Evolutionary conservation across 805 yeast species (phyloP).

Genomic region (Scheffersomyces lignosus): DNA sequence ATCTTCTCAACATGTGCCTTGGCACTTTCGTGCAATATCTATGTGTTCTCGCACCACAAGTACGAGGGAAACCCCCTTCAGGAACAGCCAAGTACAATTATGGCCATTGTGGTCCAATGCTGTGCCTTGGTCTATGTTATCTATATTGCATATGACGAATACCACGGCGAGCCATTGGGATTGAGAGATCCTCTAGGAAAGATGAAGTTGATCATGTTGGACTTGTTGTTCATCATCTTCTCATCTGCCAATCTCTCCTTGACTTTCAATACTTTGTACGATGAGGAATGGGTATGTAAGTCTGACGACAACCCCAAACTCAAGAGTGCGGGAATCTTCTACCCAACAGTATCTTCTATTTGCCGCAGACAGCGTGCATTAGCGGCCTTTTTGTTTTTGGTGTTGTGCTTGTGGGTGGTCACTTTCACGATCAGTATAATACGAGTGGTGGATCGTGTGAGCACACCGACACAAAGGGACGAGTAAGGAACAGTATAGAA

Average conservation of each 20-base stretch:
- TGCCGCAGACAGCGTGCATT: slow-evolving; percentile 79
- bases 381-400: slow-evolving; percentile 75
- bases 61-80: slow-evolving; percentile 42
- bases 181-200: slow-evolving; percentile 82
- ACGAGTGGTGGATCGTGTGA: slow-evolving; percentile 73
- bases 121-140: slow-evolving; percentile 74
- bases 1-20: slow-evolving; percentile 66
- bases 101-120: slow-evolving; percentile 86
- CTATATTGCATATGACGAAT: slow-evolving; percentile 88
- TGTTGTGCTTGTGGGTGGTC: slow-evolving; percentile 77
- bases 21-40: slow-evolving; percentile 67
- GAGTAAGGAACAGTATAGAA: no score
- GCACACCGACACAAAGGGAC: slow-evolving; percentile 1
- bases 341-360: slow-evolving; percentile 47
- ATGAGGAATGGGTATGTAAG: slow-evolving; percentile 74
- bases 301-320: slow-evolving; percentile 21
- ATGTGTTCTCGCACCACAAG: slow-evolving; percentile 33
- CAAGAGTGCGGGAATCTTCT: slow-evolving; percentile 16
- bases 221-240: slow-evolving; percentile 82
- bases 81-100: slow-evolving; percentile 87
- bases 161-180: slow-evolving; percentile 88
- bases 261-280: slow-evolving; percentile 80
- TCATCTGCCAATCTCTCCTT: slow-evolving; percentile 85
- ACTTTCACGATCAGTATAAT: slow-evolving; percentile 82
- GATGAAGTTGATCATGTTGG: slow-evolving; percentile 77